Base-by-base conservation (phyloP, 2,329 filamentous ascomycete genomes). In the Aspergillus sp. region DNA sequence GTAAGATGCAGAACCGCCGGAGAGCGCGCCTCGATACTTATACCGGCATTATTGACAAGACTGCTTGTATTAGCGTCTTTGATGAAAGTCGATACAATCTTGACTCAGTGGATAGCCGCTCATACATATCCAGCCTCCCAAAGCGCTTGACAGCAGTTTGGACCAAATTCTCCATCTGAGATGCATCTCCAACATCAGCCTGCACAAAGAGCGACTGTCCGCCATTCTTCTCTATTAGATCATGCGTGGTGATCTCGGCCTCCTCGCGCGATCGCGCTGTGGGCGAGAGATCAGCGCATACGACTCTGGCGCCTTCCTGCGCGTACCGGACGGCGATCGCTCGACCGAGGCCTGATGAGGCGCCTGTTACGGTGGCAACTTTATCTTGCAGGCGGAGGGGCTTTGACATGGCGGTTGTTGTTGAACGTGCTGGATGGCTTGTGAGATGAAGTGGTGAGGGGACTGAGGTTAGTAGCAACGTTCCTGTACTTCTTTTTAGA, bases 11-110 rank as follows among this genome's bases (percentile, higher is more conserved):
- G 69, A 0, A 73, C 71, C 2, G 63, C 62, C 0, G 71, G 69
- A 1, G 52, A 58, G 2, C 55, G 67, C 5, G 69, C 66, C 58
- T 78, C 80, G 4, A 76, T 45, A 0, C 70, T 73, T 1, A 85
- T 77, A 0, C 84, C 84, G 0, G 83, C 80, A 61, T 81, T 81
- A 55, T 81, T 81, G 44, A 79, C 77, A 49, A 82, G 66, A 1
- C 77, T 80, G 64, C 35, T n/a, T 4, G 19, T 43, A 11, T 31
- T 31, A 31, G 27, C 27, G 3, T 27, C 23, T 47, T 21, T 12
- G 15, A 21, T 21, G 21, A 21, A 21, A 4, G 3, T 21, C 21
- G 21, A 21, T 21, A 4, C 21, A 21, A 4, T 4, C 8, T 48
- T 25, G 35, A 25, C 7, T 12, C 3, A 15, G n/a, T 21, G 33